Evolutionary conservation across 257 asterid species (phyloP), one percentile per base, ranked within the genome.

Genomic region (Nicotiana paniculata): DNA sequence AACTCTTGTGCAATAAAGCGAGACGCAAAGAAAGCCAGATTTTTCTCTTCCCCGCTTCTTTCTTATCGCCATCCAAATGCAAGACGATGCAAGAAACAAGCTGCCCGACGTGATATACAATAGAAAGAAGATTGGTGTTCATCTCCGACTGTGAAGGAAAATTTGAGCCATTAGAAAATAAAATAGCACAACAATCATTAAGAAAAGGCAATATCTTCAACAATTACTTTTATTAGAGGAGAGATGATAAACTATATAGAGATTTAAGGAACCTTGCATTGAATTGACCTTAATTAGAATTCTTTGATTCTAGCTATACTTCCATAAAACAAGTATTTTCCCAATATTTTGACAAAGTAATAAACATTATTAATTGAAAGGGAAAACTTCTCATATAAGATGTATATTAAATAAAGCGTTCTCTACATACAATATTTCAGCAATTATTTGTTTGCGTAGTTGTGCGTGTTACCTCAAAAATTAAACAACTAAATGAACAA

Each of bases 21-120:
- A 94, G 97, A 24, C 93, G 93, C 64, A 94, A 78, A 86, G 99
- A 96, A 17, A 96, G 98, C 98, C 99, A 94, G 79, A 96, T 93
- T 90, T 94, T 94, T 82, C 93, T 86, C 81, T 91, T 94, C 43
- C 94, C 86, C n/a, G 82, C 80, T 80, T 94, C 99, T 79, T 94
- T 94, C 85, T 85, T 93, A 84, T 94, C 98, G 80, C 90, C 97
- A 80, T 92, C 98, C 75, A 96, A 83, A 87, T 90, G 91, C 89
- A 92, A 69, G 67, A 96, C 97, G 82, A 91, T 84, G 87, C 98
- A 94, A 85, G 99, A 92, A 85, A 94, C 97, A 26, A 93, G 96
- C 87, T 96, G 98, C 33, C 98, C 98, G 28, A 83, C 88, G 54
- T 92, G 91, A 91, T 90, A 94, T 65, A 90, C 76, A 81, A 85